These are phyloP conservation scores for Diplodia scrobiculata DNA, from an alignment of 2,329 filamentous ascomycete genomes.

Conservation along the genomic window DNA sequence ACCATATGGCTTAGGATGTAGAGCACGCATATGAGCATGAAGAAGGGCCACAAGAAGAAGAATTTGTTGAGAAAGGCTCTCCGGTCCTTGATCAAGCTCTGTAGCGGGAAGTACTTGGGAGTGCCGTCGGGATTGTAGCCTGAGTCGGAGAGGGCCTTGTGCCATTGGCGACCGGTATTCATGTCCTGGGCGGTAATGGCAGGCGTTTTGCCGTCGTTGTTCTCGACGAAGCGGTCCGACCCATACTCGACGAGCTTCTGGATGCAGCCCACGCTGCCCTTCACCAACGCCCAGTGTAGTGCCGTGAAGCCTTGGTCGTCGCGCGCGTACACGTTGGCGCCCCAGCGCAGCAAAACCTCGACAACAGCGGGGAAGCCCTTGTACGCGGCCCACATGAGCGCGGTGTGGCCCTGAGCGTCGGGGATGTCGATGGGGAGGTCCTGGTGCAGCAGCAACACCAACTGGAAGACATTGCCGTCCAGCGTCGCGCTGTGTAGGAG, in stretches of 20 bases:
- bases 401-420: conserved; percentile 88
- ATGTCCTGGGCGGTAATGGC: conserved; percentile 84
- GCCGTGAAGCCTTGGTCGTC: conserved; percentile 95
- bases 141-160: conserved; percentile 76
- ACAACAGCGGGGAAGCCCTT: conserved; percentile 93
- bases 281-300: conserved; percentile 94
- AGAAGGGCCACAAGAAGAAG: conserved; percentile 85
- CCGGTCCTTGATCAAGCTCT: conserved; percentile 73
- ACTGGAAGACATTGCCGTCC: conserved; percentile 88
- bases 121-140: conserved; percentile 81
- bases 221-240: conserved; percentile 87
- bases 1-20: conserved; percentile 73
- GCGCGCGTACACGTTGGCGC: conserved; percentile 84
- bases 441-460: conserved; percentile 88
- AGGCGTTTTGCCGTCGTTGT: conserved; percentile 86
- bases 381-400: conserved; percentile 98
- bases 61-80: conserved; percentile 78
- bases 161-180: conserved; percentile 81
- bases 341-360: conserved; percentile 90
- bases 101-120: conserved; percentile 71
- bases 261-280: conserved; percentile 84
- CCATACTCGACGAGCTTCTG: conserved; percentile 96
- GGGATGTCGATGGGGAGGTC: conserved; percentile 91
- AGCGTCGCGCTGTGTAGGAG: conserved; percentile 96
- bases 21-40: conserved; percentile 70